Evolutionary conservation across 208 protist genomes (phyloP).

Genomic region (Phytomonas serpens): DNA sequence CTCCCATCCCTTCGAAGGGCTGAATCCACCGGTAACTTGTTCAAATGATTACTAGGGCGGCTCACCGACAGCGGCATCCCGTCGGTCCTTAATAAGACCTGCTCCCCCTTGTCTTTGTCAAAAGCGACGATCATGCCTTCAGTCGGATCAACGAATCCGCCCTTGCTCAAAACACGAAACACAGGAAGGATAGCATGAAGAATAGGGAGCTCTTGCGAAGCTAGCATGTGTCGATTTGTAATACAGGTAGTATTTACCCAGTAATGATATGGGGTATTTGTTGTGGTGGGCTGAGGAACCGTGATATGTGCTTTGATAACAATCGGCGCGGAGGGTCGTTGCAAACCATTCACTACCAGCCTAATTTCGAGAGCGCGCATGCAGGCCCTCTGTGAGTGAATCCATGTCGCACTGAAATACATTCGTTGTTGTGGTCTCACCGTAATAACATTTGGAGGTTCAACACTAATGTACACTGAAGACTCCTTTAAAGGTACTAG

Average conservation of each 20-base stretch:
- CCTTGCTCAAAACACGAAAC: constrained; percentile 50
- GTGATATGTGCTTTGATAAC: constrained; percentile 66
- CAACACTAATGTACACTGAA: constrained; percentile 43
- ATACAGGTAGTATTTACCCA: constrained; percentile 82
- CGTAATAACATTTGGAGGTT: constrained; percentile 73
- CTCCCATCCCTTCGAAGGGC: background rate
- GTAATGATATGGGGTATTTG: constrained; percentile 76
- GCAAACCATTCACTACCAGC: constrained; percentile 69
- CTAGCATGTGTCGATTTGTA: constrained; percentile 68
- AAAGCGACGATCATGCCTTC: constrained; percentile 73
- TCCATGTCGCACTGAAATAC: constrained; percentile 81
- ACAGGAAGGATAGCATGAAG: constrained; percentile 64
- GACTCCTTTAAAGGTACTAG: constrained; percentile 52
- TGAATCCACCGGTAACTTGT: constrained; percentile 3
- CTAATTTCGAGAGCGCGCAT: constrained; percentile 65
- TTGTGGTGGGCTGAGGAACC: constrained; percentile 40
- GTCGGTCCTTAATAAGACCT: constrained; percentile 65
- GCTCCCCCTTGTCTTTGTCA: constrained; percentile 67
- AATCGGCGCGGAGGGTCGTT: constrained; percentile 59
- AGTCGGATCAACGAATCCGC: constrained; percentile 26
- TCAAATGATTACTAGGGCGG: constrained; percentile 4
- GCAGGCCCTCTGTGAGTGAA: constrained; percentile 33
- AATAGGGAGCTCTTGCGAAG: constrained; percentile 68
- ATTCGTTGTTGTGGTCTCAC: constrained; percentile 82
- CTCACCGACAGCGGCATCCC: constrained; percentile 61